Evolutionary conservation across 2,329 filamentous ascomycete species (phyloP), one percentile per base, ranked within the genome.

Genomic region (Monosporascus cannonballus): DNA sequence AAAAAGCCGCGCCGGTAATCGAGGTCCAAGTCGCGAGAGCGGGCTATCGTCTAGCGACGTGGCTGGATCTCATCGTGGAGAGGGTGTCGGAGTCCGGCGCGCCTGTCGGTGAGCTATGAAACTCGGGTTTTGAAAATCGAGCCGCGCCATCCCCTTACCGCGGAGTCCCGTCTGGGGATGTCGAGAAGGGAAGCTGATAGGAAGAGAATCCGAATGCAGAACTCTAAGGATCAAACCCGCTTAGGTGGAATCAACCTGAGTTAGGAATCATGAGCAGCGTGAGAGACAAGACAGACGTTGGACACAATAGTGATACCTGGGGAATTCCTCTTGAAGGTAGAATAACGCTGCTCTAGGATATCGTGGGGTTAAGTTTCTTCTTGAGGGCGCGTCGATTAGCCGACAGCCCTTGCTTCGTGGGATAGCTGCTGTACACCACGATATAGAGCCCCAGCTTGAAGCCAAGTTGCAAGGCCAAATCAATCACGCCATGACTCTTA

Each of bases 11-110:
- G n/a, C 81, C 78, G 20, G 79, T 85, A 53, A 74, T 89, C 46
- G 83, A 89, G 67, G 64, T 80, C 54, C 81, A 86, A 64, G 75
- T 90, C 55, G 86, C 86, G 7, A 81, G 80, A 57, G 87, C 83
- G 4, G 87, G 87, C 11, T 87, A 83, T 66, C 77, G 87, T 48
- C 75, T 90, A 65, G 86, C 81, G 2, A 78, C 77, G 20, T 89
- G 83, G 83, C 69, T 89, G 55, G 84, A 88, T 63, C 70, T 77
- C 60, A 83, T 87, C 61, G 81, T 74, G 8, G 69, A 74, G 15
- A 58, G 57, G 44, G 63, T 67, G 38, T 60, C 61, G 46, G 58
- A 60, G 25, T 51, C 51, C 7, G 45, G 46, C 44, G 53, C 62
- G 52, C 30, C 58, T 52, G 54, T 57, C 48, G 54, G 64, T 48